phyloP scores from a whole-genome alignment of 2,329 filamentous ascomycete species.

The Ustulina deusta region DNA sequence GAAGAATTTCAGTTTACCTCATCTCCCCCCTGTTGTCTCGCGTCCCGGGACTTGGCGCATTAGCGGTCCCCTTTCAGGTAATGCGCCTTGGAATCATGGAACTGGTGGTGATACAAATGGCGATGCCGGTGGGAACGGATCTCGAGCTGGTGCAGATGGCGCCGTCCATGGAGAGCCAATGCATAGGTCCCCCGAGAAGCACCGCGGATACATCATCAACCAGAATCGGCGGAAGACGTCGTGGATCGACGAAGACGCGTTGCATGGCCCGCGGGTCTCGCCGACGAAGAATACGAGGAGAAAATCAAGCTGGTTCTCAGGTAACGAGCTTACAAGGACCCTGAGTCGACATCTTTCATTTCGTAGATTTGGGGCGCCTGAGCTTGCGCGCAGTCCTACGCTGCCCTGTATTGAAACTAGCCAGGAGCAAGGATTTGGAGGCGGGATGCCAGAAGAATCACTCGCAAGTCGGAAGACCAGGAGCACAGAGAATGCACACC shows the following conservation, averaged over 20 bases:
- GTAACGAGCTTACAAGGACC: conserved; percentile 41
- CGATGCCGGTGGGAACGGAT: not conserved
- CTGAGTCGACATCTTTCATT: conserved; percentile 46
- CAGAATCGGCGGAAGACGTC: conserved; percentile 50
- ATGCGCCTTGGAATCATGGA: conserved; percentile 12
- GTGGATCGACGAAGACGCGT: conserved; percentile 65
- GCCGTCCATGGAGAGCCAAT: not conserved
- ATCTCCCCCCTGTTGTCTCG: conserved; percentile 44
- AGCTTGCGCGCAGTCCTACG: conserved; percentile 47
- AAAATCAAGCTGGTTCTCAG: conserved; percentile 40
- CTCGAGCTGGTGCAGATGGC: not conserved
- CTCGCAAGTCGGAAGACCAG: not conserved
- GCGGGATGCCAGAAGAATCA: conserved; percentile 7
- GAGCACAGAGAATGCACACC: not conserved
- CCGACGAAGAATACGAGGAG: conserved; percentile 38
- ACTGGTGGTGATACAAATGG: conserved; percentile 24
- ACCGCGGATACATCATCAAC: conserved; percentile 44
- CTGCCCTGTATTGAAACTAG: conserved; percentile 45
- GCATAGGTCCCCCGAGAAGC: conserved; percentile 45
- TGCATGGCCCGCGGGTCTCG: conserved; percentile 61
- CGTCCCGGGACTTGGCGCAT: conserved; percentile 39
- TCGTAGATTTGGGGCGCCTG: conserved; percentile 36
- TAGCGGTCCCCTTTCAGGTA: conserved; percentile 12
- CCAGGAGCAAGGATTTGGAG: conserved; percentile 7
- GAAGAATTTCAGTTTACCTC: conserved; percentile 42